Evolutionary conservation across 805 yeast genomes (phyloP).

Genomic region (Hanseniaspora guilliermondii): DNA sequence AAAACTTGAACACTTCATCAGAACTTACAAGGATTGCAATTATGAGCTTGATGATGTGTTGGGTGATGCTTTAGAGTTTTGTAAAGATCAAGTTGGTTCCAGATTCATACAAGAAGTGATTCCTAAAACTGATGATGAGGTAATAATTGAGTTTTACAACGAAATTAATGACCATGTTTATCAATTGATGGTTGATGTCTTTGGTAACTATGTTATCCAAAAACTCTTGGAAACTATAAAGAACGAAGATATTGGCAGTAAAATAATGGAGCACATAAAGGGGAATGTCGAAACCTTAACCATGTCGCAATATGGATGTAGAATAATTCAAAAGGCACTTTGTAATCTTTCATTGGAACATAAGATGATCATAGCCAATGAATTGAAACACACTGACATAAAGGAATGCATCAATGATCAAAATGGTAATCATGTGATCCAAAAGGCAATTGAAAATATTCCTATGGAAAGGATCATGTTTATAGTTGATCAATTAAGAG

Average conservation of each 20-base stretch:
- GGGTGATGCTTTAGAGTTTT: conserved; percentile 81
- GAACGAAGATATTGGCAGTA: conserved; percentile 46
- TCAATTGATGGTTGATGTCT: conserved; percentile 86
- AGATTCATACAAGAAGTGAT: conserved; percentile 88
- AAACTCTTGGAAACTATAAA: conserved; percentile 80
- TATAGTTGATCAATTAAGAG: conserved; percentile 56
- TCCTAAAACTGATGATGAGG: conserved; percentile 48
- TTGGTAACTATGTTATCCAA: conserved; percentile 94
- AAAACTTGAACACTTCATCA: conserved; percentile 71
- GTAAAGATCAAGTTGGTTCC: conserved; percentile 95
- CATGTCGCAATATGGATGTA: conserved; percentile 93
- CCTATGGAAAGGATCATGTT: conserved; percentile 61
- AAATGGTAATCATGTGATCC: conserved; percentile 96
- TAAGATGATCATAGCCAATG: conserved; percentile 56
- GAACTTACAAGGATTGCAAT: conserved; percentile 41
- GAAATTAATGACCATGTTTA: conserved; percentile 66
- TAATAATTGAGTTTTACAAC: conserved; percentile 68
- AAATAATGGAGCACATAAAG: conserved; percentile 36
- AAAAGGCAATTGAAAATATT: conserved; percentile 79
- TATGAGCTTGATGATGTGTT: conserved; percentile 60
- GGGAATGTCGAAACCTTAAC: conserved; percentile 67
- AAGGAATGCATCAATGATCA: conserved; percentile 77
- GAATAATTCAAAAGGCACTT: conserved; percentile 90
- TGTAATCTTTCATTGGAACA: conserved; percentile 55
- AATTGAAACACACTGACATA: conserved; percentile 47